phyloP scores from a whole-genome alignment of 2,329 filamentous ascomycete genomes.

The Grosmannia clavigera region DNA sequence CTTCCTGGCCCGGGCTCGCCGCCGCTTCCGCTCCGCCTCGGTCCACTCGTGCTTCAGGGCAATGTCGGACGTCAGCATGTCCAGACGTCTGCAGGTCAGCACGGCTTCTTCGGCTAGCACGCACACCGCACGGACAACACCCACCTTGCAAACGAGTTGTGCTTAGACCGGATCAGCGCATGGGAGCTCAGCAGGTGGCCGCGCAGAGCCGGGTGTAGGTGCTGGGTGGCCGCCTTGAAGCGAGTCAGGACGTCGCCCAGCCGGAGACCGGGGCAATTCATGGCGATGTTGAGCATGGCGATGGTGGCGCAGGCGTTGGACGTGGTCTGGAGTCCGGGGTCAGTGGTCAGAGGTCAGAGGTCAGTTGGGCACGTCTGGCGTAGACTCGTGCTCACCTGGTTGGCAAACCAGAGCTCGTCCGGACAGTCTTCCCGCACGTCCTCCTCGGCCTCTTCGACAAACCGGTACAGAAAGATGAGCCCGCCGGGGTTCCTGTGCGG shows the following conservation, averaged over 20 bases:
- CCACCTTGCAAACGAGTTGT: conserved; percentile 76
- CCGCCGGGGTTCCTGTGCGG: conserved; percentile 58
- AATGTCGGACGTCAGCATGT: conserved; percentile 62
- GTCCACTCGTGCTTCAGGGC: conserved; percentile 45
- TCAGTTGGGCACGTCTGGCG: too few species aligned
- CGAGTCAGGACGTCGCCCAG: conserved; percentile 57
- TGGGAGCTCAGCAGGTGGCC: conserved; percentile 66
- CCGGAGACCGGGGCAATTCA: conserved; percentile 58
- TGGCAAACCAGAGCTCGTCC: conserved; percentile 40
- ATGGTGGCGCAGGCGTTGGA: conserved; percentile 86
- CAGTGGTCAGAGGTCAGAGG: background rate
- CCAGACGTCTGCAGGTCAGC: conserved; percentile 40
- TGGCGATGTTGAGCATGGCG: conserved; percentile 83
- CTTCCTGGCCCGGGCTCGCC: conserved; percentile 11
- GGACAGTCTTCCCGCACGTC: conserved; percentile 41
- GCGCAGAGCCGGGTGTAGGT: conserved; percentile 58
- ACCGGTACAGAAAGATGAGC: conserved; percentile 81
- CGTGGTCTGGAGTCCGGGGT: conserved; percentile 42
- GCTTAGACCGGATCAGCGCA: conserved; percentile 63
- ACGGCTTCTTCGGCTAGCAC: background rate
- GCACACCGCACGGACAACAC: conserved; percentile 8
- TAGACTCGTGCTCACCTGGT: conserved; percentile 47
- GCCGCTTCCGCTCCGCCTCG: conserved; percentile 14
- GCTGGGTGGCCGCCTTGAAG: conserved; percentile 62
- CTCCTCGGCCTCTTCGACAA: conserved; percentile 37